These are phyloP conservation scores for Lomentospora prolificans DNA, from an alignment of 2,329 filamentous ascomycete genomes.

Conservation along the genomic window DNA sequence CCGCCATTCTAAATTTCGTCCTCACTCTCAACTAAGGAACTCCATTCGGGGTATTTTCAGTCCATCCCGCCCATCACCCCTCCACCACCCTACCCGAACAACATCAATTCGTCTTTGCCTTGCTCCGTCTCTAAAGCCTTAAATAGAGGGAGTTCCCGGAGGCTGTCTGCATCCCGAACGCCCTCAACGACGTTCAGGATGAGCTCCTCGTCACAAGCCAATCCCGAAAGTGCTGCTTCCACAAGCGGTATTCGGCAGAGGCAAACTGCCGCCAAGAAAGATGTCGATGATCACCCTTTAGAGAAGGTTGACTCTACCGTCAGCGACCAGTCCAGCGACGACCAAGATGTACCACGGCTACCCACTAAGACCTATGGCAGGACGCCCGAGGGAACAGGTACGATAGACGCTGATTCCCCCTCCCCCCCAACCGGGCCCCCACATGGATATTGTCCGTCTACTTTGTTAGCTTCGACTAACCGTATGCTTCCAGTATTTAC, in stretches of 20 bases:
- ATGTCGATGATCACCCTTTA: conserved; percentile 1
- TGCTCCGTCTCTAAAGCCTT: neutral
- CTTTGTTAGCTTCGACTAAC: too few relatives aligned
- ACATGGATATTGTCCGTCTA: neutral
- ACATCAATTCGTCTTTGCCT: neutral
- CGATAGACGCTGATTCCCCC: conserved; percentile 28
- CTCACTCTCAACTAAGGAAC: neutral
- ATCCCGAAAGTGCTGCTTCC: conserved; percentile 4
- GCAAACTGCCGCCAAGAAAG: conserved; percentile 5
- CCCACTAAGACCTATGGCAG: conserved; percentile 76
- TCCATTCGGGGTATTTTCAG: neutral
- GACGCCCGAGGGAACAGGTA: conserved; percentile 84
- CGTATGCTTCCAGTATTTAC: conserved; percentile 77
- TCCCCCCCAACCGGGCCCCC: neutral
- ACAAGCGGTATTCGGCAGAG: conserved; percentile 8
- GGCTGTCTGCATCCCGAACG: neutral
- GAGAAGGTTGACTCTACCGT: conserved; percentile 5
- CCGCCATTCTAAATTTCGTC: neutral
- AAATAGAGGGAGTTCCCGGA: neutral
- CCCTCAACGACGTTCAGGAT: conserved; percentile 9
- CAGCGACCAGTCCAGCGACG: conserved; percentile 22
- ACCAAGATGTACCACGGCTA: conserved; percentile 39
- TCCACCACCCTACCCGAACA: neutral
- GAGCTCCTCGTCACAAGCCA: conserved; percentile 5
- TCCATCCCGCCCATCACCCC: neutral